A percentile compares a stretch with the other conserved stretches of the same genome.
phyloP scores from a whole-genome alignment of 108 stramenopile species.

The Cyclotella choctawhatcheeana region DNA sequence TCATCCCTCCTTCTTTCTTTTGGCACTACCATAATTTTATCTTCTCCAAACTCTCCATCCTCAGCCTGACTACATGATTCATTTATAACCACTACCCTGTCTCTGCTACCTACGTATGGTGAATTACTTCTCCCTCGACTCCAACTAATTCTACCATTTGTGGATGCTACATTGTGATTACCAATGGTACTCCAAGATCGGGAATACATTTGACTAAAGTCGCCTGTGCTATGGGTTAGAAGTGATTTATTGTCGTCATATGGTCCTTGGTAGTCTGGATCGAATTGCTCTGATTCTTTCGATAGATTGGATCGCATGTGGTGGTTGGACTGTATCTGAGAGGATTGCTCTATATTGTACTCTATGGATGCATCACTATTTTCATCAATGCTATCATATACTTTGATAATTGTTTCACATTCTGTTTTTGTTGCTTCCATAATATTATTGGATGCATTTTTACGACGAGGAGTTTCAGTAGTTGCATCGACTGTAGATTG shows the following conservation, averaged over 20 bases:
- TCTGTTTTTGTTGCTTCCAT: too few species aligned
- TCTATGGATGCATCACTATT: neutral
- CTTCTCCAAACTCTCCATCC: too few species aligned
- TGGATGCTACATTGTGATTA: neutral
- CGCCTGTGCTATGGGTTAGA: slow-evolving; percentile 11
- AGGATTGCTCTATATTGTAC: neutral
- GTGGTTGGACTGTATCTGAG: neutral
- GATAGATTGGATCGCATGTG: too few species aligned
- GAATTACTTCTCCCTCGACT: neutral
- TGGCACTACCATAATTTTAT: too few species aligned
- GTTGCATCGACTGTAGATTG: too few species aligned
- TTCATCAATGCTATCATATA: neutral
- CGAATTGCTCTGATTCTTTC: neutral
- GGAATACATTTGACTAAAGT: slow-evolving; percentile 8
- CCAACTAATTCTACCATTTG: neutral
- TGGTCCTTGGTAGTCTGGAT: slow-evolving; percentile 7
- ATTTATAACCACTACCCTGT: too few species aligned
- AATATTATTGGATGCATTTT: too few species aligned
- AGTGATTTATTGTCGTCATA: slow-evolving; percentile 16
- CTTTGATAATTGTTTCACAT: neutral
- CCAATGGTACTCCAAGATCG: slow-evolving; percentile 3
- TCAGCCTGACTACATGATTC: too few species aligned
- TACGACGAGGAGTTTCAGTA: too few species aligned
- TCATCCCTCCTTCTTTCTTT: slow-evolving; percentile 5
- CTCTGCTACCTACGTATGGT: too few species aligned